phyloP scores from a whole-genome alignment of 1,139 yeast species.

The Protomyces lactucae-debilis region DNA sequence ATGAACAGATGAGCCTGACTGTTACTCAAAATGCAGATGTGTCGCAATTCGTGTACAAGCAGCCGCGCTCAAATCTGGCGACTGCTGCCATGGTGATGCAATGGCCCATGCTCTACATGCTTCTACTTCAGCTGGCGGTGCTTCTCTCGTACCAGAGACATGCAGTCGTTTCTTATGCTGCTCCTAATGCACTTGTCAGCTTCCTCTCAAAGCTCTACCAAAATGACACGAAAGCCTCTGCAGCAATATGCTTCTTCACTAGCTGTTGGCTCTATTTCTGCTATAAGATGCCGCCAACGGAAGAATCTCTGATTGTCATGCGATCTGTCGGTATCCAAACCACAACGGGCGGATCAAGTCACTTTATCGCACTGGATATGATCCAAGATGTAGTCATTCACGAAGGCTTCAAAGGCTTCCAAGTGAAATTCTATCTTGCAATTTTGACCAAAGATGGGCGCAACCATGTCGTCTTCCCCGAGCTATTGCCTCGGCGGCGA shows the following conservation, averaged over 20 bases:
- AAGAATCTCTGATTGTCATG: slow-evolving; percentile 19
- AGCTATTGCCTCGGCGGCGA: slow-evolving; percentile 44
- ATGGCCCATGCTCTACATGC: neutral
- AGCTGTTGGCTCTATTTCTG: neutral
- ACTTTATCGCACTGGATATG: slow-evolving; percentile 14
- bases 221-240: neutral
- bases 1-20: slow-evolving; percentile 26
- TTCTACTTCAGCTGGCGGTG: neutral
- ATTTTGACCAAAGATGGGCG: slow-evolving; percentile 44
- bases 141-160: neutral
- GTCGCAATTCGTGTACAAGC: neutral
- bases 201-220: neutral
- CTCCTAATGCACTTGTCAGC: neutral
- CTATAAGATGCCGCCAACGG: neutral
- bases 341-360: slow-evolving; percentile 19
- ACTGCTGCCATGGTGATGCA: neutral
- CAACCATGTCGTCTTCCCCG: slow-evolving; percentile 49
- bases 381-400: slow-evolving; percentile 56
- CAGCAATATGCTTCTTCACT: neutral
- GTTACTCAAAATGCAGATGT: neutral
- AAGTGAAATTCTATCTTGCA: slow-evolving; percentile 52
- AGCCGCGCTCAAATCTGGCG: neutral
- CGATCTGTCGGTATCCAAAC: slow-evolving; percentile 24
- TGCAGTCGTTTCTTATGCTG: neutral
- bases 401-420: slow-evolving; percentile 55